Percentiles rank a stretch among this genome's conserved stretches.
Evolutionary conservation across 2,329 filamentous ascomycete species (phyloP).

Genomic region (Aspergillus japonicus): DNA sequence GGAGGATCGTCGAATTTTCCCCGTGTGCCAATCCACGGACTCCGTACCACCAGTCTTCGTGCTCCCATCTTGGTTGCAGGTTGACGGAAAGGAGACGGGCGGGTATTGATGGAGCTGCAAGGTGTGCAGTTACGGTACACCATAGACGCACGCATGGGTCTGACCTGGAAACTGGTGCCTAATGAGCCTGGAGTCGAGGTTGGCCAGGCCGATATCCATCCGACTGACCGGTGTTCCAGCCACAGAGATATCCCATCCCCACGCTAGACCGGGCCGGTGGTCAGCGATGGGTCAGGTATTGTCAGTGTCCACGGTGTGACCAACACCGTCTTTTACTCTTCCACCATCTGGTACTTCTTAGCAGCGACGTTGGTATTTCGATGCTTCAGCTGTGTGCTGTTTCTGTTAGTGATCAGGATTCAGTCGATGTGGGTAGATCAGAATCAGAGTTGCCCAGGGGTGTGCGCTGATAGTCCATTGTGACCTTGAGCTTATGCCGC

Average conservation of each 20-base stretch:
- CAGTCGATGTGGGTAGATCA: no score
- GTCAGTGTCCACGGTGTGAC: not conserved
- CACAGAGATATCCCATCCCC: not conserved
- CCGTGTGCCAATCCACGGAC: not conserved
- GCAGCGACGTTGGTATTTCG: no score
- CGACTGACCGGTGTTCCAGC: not conserved
- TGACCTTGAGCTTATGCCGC: no score
- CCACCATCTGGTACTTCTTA: not conserved
- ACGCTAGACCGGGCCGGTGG: not conserved
- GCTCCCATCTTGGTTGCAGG: not conserved
- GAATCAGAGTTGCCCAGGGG: no score
- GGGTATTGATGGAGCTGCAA: not conserved
- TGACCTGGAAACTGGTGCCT: not conserved
- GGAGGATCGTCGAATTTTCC: no score
- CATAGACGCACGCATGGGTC: not conserved
- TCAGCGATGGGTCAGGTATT: slow-evolving; percentile 5
- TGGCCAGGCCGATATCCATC: not conserved
- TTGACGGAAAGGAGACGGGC: not conserved
- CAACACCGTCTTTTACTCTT: no score
- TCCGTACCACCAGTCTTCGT: not conserved
- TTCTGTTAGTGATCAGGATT: no score
- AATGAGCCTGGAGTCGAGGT: not conserved
- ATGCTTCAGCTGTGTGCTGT: no score
- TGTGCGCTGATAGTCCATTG: no score
- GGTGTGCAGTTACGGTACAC: no score